Percentiles rank a stretch among this genome's conserved stretches.
phyloP scores from a whole-genome alignment of 257 asterid species.

The Fraxinus pennsylvanica region DNA sequence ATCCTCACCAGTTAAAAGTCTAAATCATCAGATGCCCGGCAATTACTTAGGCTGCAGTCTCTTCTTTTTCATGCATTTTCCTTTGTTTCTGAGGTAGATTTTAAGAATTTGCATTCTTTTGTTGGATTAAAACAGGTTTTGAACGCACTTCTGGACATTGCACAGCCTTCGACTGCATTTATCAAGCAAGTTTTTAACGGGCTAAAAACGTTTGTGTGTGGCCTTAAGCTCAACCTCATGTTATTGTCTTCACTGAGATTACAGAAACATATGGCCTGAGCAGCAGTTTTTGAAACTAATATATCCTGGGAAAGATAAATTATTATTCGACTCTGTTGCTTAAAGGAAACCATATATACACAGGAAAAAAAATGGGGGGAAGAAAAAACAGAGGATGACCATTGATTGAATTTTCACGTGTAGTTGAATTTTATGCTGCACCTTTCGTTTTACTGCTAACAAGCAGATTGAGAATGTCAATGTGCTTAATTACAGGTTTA shows the following conservation, averaged over 20 bases:
- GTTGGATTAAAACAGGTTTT: conserved; percentile 4
- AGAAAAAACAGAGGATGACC: background rate
- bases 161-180: background rate
- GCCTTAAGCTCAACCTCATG: background rate
- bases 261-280: background rate
- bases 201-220: background rate
- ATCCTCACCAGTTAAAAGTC: background rate
- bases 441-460: background rate
- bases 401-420: background rate
- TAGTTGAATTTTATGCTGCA: background rate
- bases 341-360: background rate
- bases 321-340: conserved; percentile 6
- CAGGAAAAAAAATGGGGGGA: background rate
- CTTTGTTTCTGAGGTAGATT: background rate
- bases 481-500: background rate
- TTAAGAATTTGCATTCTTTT: background rate
- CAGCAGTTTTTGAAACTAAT: background rate
- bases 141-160: background rate
- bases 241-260: background rate
- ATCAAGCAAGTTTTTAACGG: background rate
- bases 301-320: conserved; percentile 6
- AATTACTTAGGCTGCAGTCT: background rate
- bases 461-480: background rate
- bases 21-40: background rate
- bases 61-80: background rate